These are phyloP conservation scores for Bidens hawaiensis DNA, from an alignment of 140 eudicot genomes.

Conservation along the genomic window DNA sequence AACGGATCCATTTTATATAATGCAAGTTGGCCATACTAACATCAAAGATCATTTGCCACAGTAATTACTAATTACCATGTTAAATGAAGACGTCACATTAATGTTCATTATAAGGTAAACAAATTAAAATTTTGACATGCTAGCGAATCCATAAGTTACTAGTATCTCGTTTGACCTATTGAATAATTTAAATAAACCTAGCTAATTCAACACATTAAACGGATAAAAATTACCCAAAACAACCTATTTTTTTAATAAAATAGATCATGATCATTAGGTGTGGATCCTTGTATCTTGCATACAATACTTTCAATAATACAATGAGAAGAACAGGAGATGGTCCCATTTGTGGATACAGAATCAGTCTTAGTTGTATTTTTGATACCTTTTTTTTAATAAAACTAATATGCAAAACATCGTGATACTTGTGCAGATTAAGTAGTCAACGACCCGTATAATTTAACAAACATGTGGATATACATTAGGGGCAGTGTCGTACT, in stretches of 20 bases:
- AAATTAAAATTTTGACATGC: neutral
- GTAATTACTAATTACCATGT: neutral
- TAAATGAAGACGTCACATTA: neutral
- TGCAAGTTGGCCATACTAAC: neutral
- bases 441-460: no score
- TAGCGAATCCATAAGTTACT: neutral
- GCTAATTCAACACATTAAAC: neutral
- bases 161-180: neutral
- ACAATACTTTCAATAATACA: no score
- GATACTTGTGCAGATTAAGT: neutral
- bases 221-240: neutral
- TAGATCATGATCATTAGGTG: neutral
- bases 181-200: neutral
- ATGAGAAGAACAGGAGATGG: neutral
- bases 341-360: neutral
- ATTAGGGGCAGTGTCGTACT: no score
- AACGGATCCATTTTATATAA: neutral
- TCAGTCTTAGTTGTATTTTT: neutral
- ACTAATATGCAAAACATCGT: neutral
- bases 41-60: neutral
- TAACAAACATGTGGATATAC: no score
- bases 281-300: neutral
- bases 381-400: no score
- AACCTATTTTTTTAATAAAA: neutral
- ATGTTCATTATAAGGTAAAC: neutral